These are phyloP conservation scores for Gracilaria domingensis DNA, from an alignment of 23 red algal species.

Conservation along the genomic window DNA sequence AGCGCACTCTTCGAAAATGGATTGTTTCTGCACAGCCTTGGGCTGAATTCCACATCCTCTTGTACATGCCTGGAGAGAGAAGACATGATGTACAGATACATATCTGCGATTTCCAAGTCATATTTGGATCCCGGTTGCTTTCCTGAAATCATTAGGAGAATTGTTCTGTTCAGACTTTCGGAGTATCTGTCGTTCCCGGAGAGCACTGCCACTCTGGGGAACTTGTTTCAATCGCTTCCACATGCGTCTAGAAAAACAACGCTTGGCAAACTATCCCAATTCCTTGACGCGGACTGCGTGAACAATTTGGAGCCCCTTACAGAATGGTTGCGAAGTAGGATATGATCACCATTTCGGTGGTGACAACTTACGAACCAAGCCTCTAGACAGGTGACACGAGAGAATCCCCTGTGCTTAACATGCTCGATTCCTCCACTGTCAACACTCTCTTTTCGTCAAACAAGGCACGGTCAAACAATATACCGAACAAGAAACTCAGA, in stretches of 20 bases:
- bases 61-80: slow-evolving; percentile 13
- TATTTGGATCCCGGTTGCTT: slow-evolving; percentile 16
- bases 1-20: slow-evolving; percentile 33
- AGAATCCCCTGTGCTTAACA: background rate
- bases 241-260: background rate
- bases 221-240: background rate
- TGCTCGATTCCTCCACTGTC: background rate
- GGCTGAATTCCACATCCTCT: background rate
- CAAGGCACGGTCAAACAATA: slow-evolving; percentile 34
- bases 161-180: slow-evolving; percentile 26
- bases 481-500: slow-evolving; percentile 28
- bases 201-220: background rate
- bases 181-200: background rate
- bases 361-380: background rate
- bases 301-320: background rate
- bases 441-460: background rate
- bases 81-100: slow-evolving; percentile 28
- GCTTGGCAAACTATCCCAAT: background rate
- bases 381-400: slow-evolving; percentile 12
- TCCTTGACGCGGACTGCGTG: background rate
- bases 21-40: background rate
- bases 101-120: slow-evolving; percentile 1
- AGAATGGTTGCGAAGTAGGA: background rate
- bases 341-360: background rate
- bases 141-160: background rate